Conservation (phyloP, 257 asterid species). For the Striga asiatica region DNA sequence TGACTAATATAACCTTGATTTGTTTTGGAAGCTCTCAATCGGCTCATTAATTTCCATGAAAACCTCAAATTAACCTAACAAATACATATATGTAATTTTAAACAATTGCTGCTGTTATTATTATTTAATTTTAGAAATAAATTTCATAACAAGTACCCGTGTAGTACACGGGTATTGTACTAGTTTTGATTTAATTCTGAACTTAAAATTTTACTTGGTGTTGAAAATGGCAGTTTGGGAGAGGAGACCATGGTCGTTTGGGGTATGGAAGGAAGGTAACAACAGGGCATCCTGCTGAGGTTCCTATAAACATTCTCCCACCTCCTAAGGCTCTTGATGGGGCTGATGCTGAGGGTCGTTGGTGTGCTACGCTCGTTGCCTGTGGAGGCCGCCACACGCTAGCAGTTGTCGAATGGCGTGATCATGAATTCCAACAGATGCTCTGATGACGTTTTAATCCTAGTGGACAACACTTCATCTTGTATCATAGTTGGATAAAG, state of each 20-base stretch:
- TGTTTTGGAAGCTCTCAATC: too few species aligned
- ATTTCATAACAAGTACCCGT: too few species aligned
- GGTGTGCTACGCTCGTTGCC: slow-evolving; percentile 82
- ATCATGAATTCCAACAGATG: slow-evolving; percentile 23
- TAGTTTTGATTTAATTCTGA: too few species aligned
- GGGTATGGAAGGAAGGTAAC: slow-evolving; percentile 91
- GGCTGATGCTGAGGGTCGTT: slow-evolving; percentile 33
- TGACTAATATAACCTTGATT: too few species aligned
- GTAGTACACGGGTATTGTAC: too few species aligned
- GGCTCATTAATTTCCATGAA: too few species aligned
- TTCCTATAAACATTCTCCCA: slow-evolving; percentile 60
- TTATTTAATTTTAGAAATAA: too few species aligned
- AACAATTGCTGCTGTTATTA: too few species aligned
- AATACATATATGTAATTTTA: too few species aligned
- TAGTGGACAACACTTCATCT: background rate
- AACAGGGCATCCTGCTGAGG: slow-evolving; percentile 90
- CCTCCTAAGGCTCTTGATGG: slow-evolving; percentile 35
- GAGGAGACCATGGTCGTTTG: slow-evolving; percentile 99
- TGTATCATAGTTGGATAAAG: slow-evolving; percentile 3
- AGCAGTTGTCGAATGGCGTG: slow-evolving; percentile 66
- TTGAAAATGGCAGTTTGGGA: slow-evolving; percentile 60
- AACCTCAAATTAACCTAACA: too few species aligned
- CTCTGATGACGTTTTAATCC: slow-evolving; percentile 11
- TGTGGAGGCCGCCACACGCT: slow-evolving; percentile 96
- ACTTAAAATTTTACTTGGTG: too few species aligned